phyloP scores from a whole-genome alignment of 306 rosid genomes.

The Adenanthera pavonina region DNA sequence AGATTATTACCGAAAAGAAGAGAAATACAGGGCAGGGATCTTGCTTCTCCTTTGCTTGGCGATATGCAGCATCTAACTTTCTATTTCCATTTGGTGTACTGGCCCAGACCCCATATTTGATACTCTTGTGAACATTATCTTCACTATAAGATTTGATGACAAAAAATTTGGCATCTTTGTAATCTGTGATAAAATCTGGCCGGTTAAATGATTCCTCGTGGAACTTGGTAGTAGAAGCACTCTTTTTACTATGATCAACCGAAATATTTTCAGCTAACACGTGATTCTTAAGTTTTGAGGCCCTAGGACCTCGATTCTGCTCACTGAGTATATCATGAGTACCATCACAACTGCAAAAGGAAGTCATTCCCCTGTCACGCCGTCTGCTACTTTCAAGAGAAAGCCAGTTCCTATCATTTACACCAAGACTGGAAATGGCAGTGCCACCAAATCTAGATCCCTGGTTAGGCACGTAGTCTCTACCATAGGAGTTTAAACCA shows the following conservation, averaged over 20 bases:
- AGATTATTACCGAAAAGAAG: constrained; percentile 69
- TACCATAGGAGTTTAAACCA: constrained; percentile 69
- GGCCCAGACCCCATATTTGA: constrained; percentile 91
- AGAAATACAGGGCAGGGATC: constrained; percentile 76
- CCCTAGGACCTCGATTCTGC: constrained; percentile 90
- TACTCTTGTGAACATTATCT: constrained; percentile 92
- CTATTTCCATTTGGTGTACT: constrained; percentile 91
- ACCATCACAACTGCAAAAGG: constrained; percentile 72
- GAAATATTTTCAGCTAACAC: constrained; percentile 55
- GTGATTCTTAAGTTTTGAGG: constrained; percentile 73
- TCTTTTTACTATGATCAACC: constrained; percentile 55
- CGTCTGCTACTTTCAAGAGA: constrained; percentile 65
- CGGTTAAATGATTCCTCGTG: constrained; percentile 61
- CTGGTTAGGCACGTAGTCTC: constrained; percentile 70
- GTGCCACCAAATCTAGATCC: constrained; percentile 61
- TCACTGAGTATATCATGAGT: constrained; percentile 78
- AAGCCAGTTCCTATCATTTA: constrained; percentile 56
- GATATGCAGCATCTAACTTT: constrained; percentile 81
- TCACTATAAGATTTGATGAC: constrained; percentile 90
- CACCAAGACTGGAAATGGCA: constrained; percentile 42
- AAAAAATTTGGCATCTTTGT: constrained; percentile 74
- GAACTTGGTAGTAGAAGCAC: constrained; percentile 47
- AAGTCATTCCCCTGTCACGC: constrained; percentile 56
- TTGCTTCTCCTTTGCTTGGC: constrained; percentile 73
- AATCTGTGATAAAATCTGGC: constrained; percentile 71